These are phyloP conservation scores for Lichtheimia corymbifera DNA, from an alignment of 371 early-diverging fungal genomes.

Conservation along the genomic window DNA sequence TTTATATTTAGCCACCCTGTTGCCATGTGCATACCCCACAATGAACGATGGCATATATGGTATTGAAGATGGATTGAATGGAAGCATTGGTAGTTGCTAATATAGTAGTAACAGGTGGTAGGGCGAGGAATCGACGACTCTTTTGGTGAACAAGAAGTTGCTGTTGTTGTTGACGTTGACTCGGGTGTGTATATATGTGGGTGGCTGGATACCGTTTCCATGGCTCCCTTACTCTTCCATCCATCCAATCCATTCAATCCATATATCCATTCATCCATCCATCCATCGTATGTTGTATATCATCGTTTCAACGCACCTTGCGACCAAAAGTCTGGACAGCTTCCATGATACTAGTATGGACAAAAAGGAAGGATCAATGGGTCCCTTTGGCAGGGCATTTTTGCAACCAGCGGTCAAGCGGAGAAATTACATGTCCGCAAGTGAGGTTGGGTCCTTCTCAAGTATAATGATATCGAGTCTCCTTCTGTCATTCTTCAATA, in stretches of 20 bases:
- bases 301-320: slow-evolving; percentile 27
- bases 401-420: too few relatives aligned
- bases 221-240: too few relatives aligned
- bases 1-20: background rate
- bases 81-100: too few relatives aligned
- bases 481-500: too few relatives aligned
- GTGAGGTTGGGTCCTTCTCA: too few relatives aligned
- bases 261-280: slow-evolving; percentile 1
- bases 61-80: background rate
- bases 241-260: background rate
- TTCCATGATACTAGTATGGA: slow-evolving; percentile 26
- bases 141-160: background rate
- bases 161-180: background rate
- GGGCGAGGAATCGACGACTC: background rate
- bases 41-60: too few relatives aligned
- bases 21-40: background rate
- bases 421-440: too few relatives aligned
- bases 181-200: too few relatives aligned
- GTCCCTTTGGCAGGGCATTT: background rate
- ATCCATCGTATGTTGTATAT: background rate
- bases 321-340: slow-evolving; percentile 41
- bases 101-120: too few relatives aligned
- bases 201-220: too few relatives aligned
- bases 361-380: slow-evolving; percentile 3
- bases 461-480: too few relatives aligned